Evolutionary conservation across 352 stramenopile genomes (phyloP).

Genomic region (Thalassiosira exigua): DNA sequence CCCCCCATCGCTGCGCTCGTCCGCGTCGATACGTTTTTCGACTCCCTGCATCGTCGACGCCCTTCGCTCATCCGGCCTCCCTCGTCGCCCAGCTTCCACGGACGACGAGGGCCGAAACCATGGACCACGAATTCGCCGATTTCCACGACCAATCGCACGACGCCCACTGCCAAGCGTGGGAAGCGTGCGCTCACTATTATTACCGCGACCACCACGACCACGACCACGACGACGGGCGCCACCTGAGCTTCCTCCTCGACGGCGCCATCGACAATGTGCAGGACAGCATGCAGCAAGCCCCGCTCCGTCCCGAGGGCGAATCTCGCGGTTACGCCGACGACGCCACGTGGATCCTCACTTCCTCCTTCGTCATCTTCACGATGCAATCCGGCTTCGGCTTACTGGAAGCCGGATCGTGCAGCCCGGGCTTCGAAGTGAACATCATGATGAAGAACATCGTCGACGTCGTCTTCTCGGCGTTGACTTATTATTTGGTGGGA

Average conservation of each 20-base stretch:
- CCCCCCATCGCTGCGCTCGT: no score
- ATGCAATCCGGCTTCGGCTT: constrained; percentile 42
- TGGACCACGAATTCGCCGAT: not conserved
- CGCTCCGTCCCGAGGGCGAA: not conserved
- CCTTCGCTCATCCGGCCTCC: not conserved
- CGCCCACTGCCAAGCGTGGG: not conserved
- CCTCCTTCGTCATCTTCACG: constrained; percentile 34
- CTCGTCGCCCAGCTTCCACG: not conserved
- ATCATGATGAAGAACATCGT: constrained; percentile 86
- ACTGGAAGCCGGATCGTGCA: constrained; percentile 25
- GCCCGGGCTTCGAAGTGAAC: constrained; percentile 51
- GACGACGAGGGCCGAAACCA: not conserved
- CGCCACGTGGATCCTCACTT: constrained; percentile 17
- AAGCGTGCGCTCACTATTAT: not conserved
- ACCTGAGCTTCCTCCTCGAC: not conserved
- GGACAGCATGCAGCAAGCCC: no score
- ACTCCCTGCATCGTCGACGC: no score
- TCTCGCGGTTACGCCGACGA: not conserved
- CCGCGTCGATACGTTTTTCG: no score
- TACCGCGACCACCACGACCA: no score
- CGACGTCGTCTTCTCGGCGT: constrained; percentile 72
- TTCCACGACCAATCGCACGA: not conserved
- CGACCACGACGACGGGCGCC: not conserved
- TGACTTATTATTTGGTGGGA: constrained; percentile 62
- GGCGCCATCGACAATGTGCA: no score